Conservation (phyloP, 73 alveolate genomes). For the Durusdinium trenchii region DNA sequence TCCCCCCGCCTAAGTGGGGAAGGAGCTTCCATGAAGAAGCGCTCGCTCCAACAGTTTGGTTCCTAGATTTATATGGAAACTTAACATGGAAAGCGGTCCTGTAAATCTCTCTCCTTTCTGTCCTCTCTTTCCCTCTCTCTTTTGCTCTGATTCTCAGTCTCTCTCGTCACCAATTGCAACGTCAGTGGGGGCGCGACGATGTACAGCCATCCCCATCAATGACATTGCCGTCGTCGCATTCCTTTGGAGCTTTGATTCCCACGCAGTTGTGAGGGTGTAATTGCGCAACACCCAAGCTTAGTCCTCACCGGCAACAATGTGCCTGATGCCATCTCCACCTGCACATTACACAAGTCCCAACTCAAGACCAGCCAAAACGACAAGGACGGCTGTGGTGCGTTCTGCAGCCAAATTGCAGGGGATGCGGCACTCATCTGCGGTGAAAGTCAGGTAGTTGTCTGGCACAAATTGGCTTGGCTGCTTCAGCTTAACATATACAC, state of each 20-base stretch:
- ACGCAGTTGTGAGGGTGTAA: not conserved
- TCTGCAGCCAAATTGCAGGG: conserved; percentile 38
- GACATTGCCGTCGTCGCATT: conserved; percentile 90
- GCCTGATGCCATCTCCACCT: conserved; percentile 94
- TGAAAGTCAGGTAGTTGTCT: conserved; percentile 63
- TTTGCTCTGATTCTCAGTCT: no score
- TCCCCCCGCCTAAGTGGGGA: no score
- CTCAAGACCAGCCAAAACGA: not conserved
- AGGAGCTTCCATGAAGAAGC: no score
- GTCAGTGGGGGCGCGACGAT: not conserved
- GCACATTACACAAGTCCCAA: not conserved
- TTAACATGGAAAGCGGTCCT: no score
- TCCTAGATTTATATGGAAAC: no score
- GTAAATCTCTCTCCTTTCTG: no score
- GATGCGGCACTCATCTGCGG: conserved; percentile 66
- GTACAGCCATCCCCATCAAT: conserved; percentile 86
- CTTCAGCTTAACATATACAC: no score
- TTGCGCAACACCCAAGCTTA: not conserved
- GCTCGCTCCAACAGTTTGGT: no score
- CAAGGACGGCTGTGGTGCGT: not conserved
- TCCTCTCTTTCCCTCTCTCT: no score
- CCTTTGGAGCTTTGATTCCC: conserved; percentile 12
- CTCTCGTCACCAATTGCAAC: no score
- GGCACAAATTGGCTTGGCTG: not conserved
- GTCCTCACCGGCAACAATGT: conserved; percentile 89